phyloP scores from a whole-genome alignment of 805 yeast genomes.

The Kuraishia borneana region DNA sequence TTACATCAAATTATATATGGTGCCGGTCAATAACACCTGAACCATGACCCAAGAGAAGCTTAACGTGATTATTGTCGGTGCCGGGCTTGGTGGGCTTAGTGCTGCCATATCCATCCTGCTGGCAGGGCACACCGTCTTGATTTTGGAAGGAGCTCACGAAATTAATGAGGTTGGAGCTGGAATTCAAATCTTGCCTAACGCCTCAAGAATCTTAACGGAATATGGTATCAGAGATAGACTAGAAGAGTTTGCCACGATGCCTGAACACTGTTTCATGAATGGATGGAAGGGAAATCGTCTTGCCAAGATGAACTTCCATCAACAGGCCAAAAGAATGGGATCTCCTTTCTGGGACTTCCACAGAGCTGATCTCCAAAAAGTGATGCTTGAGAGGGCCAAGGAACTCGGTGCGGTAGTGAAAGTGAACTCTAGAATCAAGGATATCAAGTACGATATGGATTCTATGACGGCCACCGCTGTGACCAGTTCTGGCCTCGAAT shows the following conservation, averaged over 20 bases:
- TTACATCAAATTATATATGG: too few species aligned
- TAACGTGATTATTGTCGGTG: conserved; percentile 15
- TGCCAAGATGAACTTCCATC: conserved; percentile 11
- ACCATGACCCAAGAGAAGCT: conserved; percentile 1
- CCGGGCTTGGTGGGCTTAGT: conserved; percentile 19
- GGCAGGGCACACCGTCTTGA: conserved; percentile 14
- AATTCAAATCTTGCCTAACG: conserved; percentile 16
- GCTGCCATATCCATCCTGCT: conserved; percentile 14
- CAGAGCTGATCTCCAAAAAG: conserved; percentile 17
- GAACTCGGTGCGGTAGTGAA: conserved; percentile 11
- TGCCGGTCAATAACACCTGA: not conserved
- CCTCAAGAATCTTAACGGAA: conserved; percentile 11
- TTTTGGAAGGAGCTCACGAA: conserved; percentile 15
- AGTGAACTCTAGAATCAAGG: conserved; percentile 9
- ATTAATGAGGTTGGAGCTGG: conserved; percentile 19
- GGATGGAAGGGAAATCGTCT: conserved; percentile 9
- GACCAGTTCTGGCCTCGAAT: conserved; percentile 8
- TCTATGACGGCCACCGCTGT: conserved; percentile 7
- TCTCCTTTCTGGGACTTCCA: conserved; percentile 15
- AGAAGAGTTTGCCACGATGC: conserved; percentile 7
- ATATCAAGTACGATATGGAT: conserved; percentile 9
- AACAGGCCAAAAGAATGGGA: conserved; percentile 10
- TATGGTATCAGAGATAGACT: conserved; percentile 10
- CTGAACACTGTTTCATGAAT: conserved; percentile 11
- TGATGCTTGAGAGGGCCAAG: conserved; percentile 11